These are phyloP conservation scores for Diaporthe longicolla DNA, from an alignment of 2,329 filamentous ascomycete genomes.

Conservation along the genomic window DNA sequence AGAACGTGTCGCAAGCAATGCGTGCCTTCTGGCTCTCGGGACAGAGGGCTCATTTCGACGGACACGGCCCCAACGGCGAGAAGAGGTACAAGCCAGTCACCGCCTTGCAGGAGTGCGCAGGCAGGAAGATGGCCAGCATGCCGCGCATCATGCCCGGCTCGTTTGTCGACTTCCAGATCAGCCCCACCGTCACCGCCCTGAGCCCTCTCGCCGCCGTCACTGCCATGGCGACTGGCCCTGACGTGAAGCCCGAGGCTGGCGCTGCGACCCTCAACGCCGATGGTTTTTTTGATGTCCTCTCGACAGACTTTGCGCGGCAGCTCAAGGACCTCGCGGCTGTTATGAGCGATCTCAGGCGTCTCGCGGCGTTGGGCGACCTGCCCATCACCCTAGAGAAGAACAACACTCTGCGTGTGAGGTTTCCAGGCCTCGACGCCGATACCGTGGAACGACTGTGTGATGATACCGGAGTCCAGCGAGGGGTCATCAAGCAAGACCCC, in stretches of 20 bases:
- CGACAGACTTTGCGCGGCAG: constrained; percentile 88
- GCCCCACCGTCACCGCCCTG: constrained; percentile 90
- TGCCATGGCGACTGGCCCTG: constrained; percentile 57
- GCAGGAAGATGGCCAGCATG: constrained; percentile 74
- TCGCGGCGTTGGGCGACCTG: constrained; percentile 85
- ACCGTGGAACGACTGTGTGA: constrained; percentile 87
- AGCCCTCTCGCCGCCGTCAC: constrained; percentile 76
- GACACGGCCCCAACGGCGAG: constrained; percentile 79
- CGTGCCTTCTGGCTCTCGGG: constrained; percentile 94
- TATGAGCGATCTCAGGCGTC: constrained; percentile 83
- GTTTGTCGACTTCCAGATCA: constrained; percentile 89
- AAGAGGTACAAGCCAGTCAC: constrained; percentile 86
- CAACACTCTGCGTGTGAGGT: constrained; percentile 82
- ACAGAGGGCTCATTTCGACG: constrained; percentile 89
- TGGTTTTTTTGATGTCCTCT: constrained; percentile 87
- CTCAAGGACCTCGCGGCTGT: constrained; percentile 86
- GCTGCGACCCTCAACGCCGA: constrained; percentile 81
- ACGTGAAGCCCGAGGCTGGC: constrained; percentile 56
- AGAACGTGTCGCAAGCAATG: constrained; percentile 95
- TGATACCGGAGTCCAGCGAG: constrained; percentile 87
- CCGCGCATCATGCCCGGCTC: constrained; percentile 76
- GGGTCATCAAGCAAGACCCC: constrained; percentile 81
- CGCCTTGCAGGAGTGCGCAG: constrained; percentile 79
- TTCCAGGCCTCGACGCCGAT: constrained; percentile 89
- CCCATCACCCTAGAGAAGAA: constrained; percentile 81